Conservation (phyloP, 371 early-diverging fungal species). For the Actinomucor elegans region DNA sequence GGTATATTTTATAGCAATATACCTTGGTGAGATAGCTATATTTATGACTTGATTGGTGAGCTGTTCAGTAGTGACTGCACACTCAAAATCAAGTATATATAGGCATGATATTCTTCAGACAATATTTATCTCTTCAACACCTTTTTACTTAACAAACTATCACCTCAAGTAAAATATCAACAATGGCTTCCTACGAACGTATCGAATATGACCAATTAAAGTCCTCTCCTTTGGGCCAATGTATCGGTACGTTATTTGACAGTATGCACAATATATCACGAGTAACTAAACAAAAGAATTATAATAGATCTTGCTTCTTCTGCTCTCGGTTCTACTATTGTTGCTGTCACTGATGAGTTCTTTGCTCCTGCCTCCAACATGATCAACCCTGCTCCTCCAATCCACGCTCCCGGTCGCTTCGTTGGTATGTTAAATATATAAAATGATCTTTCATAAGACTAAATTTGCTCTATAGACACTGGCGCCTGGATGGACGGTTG, state of each 20-base stretch:
- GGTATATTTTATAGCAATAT: conserved; percentile 14
- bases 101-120: not conserved
- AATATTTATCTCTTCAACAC: not conserved
- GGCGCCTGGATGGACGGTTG: conserved; percentile 90
- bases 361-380: conserved; percentile 83
- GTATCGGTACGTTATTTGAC: conserved; percentile 29
- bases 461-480: conserved; percentile 32
- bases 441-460: not conserved
- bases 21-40: not conserved
- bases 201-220: conserved; percentile 34
- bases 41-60: conserved; percentile 3
- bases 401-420: conserved; percentile 62
- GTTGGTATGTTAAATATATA: conserved; percentile 39
- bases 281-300: not conserved
- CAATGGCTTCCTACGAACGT: conserved; percentile 31
- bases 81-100: conserved; percentile 6
- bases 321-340: conserved; percentile 70
- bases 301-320: conserved; percentile 72
- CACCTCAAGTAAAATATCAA: not conserved
- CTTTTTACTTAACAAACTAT: not conserved
- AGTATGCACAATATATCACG: no score
- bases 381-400: conserved; percentile 71
- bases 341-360: conserved; percentile 85
- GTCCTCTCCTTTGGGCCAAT: conserved; percentile 31
- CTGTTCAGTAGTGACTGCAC: not conserved